Conservation (phyloP, 1,284 basidiomycete species). For the Rhodotorula sp. region DNA sequence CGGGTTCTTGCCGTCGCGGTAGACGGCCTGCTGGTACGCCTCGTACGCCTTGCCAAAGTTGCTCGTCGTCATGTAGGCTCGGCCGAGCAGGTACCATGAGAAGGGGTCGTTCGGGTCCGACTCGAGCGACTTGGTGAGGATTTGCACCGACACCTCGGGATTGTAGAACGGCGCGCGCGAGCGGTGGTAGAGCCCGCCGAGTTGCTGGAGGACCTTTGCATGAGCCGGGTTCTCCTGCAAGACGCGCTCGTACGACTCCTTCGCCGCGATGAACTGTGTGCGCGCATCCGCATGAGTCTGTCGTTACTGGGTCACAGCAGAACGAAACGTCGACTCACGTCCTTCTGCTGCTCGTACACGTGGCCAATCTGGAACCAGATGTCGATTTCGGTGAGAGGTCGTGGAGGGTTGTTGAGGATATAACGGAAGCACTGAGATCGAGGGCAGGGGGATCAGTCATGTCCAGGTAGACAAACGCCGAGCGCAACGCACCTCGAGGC, state of each 20-base stretch:
- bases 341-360: slow-evolving; percentile 94
- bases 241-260: slow-evolving; percentile 96
- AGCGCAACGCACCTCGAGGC: slow-evolving; percentile 60
- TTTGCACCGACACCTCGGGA: slow-evolving; percentile 89
- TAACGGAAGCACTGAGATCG: slow-evolving; percentile 76
- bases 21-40: slow-evolving; percentile 98
- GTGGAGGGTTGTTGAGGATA: slow-evolving; percentile 91
- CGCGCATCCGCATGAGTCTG: background rate
- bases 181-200: slow-evolving; percentile 97
- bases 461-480: slow-evolving; percentile 11
- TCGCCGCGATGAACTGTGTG: slow-evolving; percentile 75
- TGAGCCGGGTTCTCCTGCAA: slow-evolving; percentile 89
- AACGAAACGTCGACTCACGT: slow-evolving; percentile 60
- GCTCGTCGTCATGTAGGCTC: slow-evolving; percentile 98
- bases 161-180: slow-evolving; percentile 91
- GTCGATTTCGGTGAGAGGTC: slow-evolving; percentile 91
- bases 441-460: slow-evolving; percentile 1
- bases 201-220: slow-evolving; percentile 95
- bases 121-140: slow-evolving; percentile 91
- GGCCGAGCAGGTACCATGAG: slow-evolving; percentile 97
- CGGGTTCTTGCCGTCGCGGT: slow-evolving; percentile 96
- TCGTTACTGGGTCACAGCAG: background rate
- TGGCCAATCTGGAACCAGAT: slow-evolving; percentile 99
- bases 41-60: slow-evolving; percentile 99
- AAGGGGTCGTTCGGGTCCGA: slow-evolving; percentile 94